These are phyloP conservation scores for Lactarius quietus DNA, from an alignment of 768 basidiomycete species.

Conservation along the genomic window DNA sequence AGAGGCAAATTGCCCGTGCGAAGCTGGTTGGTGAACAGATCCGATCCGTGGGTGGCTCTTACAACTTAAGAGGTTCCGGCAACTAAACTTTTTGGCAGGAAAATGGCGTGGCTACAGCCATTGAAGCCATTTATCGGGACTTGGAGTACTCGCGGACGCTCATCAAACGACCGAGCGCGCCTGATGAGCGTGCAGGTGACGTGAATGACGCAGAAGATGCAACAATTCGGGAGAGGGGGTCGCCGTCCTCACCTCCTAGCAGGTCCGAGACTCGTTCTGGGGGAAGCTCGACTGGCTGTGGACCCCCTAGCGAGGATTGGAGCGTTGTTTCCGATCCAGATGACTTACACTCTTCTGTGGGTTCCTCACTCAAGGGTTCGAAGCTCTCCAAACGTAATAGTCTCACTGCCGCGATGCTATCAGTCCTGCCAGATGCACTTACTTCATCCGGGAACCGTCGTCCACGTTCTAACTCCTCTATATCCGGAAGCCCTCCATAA, in stretches of 20 bases:
- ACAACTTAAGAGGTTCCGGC: neutral
- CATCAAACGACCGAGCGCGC: conserved; percentile 53
- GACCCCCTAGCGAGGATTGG: conserved; percentile 72
- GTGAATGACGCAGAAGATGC: conserved; percentile 37
- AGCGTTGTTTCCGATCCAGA: conserved; percentile 82
- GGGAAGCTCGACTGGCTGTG: conserved; percentile 44
- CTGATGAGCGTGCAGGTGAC: conserved; percentile 26
- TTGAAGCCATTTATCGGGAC: conserved; percentile 95
- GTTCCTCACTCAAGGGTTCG: conserved; percentile 35
- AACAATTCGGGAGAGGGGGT: conserved; percentile 31
- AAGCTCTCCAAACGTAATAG: conserved; percentile 45
- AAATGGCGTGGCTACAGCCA: conserved; percentile 89
- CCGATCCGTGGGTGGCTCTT: conserved; percentile 52
- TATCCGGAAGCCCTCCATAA: conserved; percentile 16
- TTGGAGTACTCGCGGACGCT: conserved; percentile 89
- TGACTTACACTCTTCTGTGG: conserved; percentile 52
- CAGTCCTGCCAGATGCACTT: conserved; percentile 26
- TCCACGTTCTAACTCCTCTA: conserved; percentile 19
- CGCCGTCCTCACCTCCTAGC: conserved; percentile 24
- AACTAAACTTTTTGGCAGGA: conserved; percentile 49
- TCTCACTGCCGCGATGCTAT: conserved; percentile 26
- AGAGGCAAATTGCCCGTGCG: conserved; percentile 85
- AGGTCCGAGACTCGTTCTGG: conserved; percentile 25
- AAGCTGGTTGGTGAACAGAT: conserved; percentile 84
- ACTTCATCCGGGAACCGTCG: conserved; percentile 22